These are phyloP conservation scores for Scutellaria barbata DNA, from an alignment of 257 asterid species.

Conservation along the genomic window DNA sequence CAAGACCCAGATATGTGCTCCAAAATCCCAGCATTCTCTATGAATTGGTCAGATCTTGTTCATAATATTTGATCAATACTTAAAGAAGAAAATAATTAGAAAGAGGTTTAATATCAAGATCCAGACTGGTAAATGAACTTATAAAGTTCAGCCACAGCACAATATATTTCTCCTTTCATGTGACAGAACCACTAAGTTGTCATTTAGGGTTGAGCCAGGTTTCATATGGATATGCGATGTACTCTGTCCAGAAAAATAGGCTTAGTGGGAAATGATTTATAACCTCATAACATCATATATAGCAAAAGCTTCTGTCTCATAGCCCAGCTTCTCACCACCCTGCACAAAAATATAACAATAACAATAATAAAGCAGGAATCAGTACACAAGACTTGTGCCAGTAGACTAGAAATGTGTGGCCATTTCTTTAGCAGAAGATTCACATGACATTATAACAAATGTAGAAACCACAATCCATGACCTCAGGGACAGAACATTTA, in stretches of 20 bases:
- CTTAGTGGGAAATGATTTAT: slow-evolving; percentile 28
- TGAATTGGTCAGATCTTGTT: slow-evolving; percentile 5
- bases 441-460: background rate
- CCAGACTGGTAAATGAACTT: background rate
- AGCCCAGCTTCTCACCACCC: slow-evolving; percentile 91
- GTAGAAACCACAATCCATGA: slow-evolving; percentile 15
- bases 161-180: slow-evolving; percentile 7
- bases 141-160: background rate
- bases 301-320: slow-evolving; percentile 95
- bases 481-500: background rate
- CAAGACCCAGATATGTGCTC: slow-evolving; percentile 18
- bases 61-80: background rate
- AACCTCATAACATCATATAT: slow-evolving; percentile 93
- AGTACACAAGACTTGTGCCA: background rate
- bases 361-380: background rate
- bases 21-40: slow-evolving; percentile 30
- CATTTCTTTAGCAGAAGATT: slow-evolving; percentile 8
- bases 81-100: background rate
- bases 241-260: slow-evolving; percentile 22
- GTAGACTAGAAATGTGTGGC: background rate
- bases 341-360: slow-evolving; percentile 44
- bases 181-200: background rate
- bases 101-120: background rate
- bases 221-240: slow-evolving; percentile 27
- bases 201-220: slow-evolving; percentile 7